Evolutionary conservation across 768 basidiomycete genomes (phyloP).

Genomic region (Suillus clintonianus): DNA sequence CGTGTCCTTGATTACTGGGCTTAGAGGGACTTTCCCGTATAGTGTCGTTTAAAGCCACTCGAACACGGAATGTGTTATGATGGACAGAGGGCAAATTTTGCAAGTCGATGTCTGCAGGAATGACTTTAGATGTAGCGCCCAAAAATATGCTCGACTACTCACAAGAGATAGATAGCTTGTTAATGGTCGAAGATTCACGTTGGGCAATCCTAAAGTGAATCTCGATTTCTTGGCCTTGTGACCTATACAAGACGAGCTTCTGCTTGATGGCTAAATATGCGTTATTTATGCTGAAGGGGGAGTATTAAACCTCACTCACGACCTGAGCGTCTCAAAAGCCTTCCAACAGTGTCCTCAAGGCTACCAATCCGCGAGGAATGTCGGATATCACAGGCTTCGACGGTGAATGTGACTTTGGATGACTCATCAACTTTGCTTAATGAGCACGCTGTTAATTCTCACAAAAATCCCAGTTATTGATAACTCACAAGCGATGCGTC

Average conservation of each 20-base stretch:
- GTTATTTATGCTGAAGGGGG: neutral
- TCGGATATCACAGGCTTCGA: neutral
- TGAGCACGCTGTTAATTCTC: neutral
- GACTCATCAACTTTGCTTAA: neutral
- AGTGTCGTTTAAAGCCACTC: neutral
- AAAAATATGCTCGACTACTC: neutral
- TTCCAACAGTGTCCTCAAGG: neutral
- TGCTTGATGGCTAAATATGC: neutral
- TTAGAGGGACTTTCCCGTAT: neutral
- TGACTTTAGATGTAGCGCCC: neutral
- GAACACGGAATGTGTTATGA: neutral
- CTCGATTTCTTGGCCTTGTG: neutral
- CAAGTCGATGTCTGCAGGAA: neutral
- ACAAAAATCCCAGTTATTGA: neutral
- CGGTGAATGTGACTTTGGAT: neutral
- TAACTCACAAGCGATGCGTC: neutral
- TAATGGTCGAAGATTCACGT: neutral
- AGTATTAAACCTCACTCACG: neutral
- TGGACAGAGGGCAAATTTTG: neutral
- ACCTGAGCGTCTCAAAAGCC: neutral
- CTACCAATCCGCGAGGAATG: neutral
- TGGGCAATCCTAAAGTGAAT: neutral
- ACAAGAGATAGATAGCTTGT: neutral
- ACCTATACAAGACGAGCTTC: neutral
- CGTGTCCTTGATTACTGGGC: neutral